A percentile compares a stretch with the other conserved stretches of the same genome.
Conservation (phyloP, 352 stramenopile genomes). For the Phytophthora sansomeana region DNA sequence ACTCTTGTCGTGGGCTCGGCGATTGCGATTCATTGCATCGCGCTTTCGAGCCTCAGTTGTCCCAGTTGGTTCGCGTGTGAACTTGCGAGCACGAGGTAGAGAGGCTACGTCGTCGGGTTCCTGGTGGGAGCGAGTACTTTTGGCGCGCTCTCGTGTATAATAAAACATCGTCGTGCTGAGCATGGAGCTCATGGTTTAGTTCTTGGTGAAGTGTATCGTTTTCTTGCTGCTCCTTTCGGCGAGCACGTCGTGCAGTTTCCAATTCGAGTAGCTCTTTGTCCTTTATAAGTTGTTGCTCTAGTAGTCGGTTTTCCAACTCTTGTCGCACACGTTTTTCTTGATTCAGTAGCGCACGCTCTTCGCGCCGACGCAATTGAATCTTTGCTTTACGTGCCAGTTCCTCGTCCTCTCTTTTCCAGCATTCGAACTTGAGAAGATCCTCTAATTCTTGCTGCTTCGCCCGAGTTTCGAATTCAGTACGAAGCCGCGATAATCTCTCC, state of each 20-base stretch:
- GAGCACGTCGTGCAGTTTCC: conserved; percentile 41
- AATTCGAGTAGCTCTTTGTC: conserved; percentile 59
- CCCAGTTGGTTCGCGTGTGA: conserved; percentile 5
- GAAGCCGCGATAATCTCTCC: conserved; percentile 69
- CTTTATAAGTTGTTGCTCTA: conserved; percentile 50
- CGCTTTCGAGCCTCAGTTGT: neutral
- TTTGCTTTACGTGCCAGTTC: conserved; percentile 45
- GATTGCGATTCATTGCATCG: neutral
- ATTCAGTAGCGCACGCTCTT: conserved; percentile 52
- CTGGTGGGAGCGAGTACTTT: neutral
- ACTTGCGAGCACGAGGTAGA: conserved; percentile 2
- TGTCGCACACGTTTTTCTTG: conserved; percentile 69
- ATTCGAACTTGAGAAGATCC: conserved; percentile 75
- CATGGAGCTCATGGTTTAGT: conserved; percentile 37
- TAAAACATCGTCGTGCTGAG: conserved; percentile 21
- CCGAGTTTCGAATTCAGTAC: conserved; percentile 74
- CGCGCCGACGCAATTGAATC: conserved; percentile 42
- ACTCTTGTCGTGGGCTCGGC: conserved; percentile 9
- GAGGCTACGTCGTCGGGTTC: neutral
- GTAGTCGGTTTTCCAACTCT: conserved; percentile 55
- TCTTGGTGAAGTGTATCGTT: too few species aligned
- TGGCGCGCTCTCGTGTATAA: conserved; percentile 4
- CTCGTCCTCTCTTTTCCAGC: conserved; percentile 78
- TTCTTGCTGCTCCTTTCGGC: conserved; percentile 37
- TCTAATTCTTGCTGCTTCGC: conserved; percentile 78